A percentile compares a stretch with the other conserved stretches of the same genome.
Conservation (phyloP, 192 early-diverging fungal genomes). For the Coemansia umbellata region DNA sequence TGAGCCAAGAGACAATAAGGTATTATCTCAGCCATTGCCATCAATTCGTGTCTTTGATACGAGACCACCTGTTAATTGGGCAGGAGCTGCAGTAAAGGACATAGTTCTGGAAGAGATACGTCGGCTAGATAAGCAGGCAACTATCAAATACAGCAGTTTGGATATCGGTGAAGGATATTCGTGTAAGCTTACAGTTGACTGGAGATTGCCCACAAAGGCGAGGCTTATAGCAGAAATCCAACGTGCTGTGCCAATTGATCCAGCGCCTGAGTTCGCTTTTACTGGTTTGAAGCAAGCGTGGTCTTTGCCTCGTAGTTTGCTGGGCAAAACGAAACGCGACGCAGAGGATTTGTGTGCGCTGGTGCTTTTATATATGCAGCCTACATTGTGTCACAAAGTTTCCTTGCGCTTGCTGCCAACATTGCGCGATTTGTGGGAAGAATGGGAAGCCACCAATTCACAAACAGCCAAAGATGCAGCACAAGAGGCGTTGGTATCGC, state of each 20-base stretch:
- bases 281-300: slow-evolving; percentile 9
- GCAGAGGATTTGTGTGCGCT: slow-evolving; percentile 12
- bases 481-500: background rate
- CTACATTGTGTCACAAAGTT: background rate
- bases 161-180: background rate
- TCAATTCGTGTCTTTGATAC: background rate
- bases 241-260: background rate
- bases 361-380: slow-evolving; percentile 18
- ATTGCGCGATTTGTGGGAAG: slow-evolving; percentile 12
- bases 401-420: slow-evolving; percentile 7
- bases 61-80: slow-evolving; percentile 7
- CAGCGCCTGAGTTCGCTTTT: background rate
- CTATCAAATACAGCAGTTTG: background rate
- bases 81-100: slow-evolving; percentile 4
- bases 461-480: background rate
- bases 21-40: background rate
- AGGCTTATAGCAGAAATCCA: background rate
- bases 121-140: slow-evolving; percentile 8
- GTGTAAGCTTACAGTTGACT: background rate
- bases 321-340: slow-evolving; percentile 6
- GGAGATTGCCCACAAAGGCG: slow-evolving; percentile 10
- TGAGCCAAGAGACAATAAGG: too few species aligned
- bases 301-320: background rate
- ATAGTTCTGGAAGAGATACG: background rate
- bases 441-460: slow-evolving; percentile 8